phyloP scores from a whole-genome alignment of 2,329 filamentous ascomycete genomes.

The Rhexocercosporidium sp. region DNA sequence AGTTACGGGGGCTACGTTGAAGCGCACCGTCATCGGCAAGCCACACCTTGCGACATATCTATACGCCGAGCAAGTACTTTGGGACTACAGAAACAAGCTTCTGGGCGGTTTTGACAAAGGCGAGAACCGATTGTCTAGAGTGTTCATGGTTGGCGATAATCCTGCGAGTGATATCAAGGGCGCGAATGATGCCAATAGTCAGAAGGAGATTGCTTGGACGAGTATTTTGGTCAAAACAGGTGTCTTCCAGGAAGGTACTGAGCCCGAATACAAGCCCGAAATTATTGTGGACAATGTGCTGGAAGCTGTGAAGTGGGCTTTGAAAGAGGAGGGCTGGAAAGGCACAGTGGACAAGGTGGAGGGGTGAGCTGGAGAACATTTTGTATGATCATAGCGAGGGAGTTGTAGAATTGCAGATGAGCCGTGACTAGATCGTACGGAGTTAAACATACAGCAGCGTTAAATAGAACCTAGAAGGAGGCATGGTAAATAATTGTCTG shows the following conservation, averaged over 20 bases:
- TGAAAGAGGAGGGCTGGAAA: conserved; percentile 55
- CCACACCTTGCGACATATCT: conserved; percentile 78
- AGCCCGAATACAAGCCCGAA: conserved; percentile 65
- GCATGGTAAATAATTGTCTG: too few relatives aligned
- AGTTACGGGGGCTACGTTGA: conserved; percentile 65
- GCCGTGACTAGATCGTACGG: neutral
- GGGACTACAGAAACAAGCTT: conserved; percentile 55
- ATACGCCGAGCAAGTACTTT: conserved; percentile 79
- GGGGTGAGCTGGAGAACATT: neutral
- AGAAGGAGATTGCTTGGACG: conserved; percentile 73
- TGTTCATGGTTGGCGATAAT: conserved; percentile 96
- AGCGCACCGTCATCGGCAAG: conserved; percentile 79
- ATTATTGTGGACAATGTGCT: conserved; percentile 76
- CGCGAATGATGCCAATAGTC: conserved; percentile 75
- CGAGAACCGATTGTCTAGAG: conserved; percentile 61
- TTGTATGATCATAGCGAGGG: neutral
- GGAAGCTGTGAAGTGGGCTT: conserved; percentile 77
- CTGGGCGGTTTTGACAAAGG: conserved; percentile 29
- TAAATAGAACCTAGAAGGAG: neutral
- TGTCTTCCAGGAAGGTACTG: conserved; percentile 65
- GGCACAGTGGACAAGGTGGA: neutral
- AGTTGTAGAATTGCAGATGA: neutral
- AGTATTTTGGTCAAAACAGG: conserved; percentile 81
- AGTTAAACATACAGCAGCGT: neutral
- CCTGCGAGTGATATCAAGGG: conserved; percentile 89